A percentile compares a stretch with the other conserved stretches of the same genome.
These are phyloP conservation scores for Mycena floridula DNA, from an alignment of 768 basidiomycete genomes.

Conservation along the genomic window DNA sequence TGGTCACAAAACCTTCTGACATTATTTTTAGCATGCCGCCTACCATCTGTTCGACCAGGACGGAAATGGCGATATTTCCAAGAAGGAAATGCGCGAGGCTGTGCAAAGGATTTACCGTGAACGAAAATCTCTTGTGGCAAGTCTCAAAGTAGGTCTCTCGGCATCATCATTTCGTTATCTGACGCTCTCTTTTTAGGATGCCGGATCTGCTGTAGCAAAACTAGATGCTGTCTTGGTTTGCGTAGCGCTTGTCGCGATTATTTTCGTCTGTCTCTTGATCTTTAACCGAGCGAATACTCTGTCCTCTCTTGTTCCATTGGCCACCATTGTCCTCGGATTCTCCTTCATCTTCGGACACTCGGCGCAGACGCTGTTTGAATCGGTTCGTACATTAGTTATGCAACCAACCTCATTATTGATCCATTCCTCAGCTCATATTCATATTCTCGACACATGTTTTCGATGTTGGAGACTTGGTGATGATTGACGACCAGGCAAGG, in stretches of 20 bases:
- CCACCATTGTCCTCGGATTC: slow-evolving; percentile 76
- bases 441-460: slow-evolving; percentile 85
- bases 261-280: slow-evolving; percentile 70
- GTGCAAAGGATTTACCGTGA: slow-evolving; percentile 78
- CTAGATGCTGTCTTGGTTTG: slow-evolving; percentile 68
- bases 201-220: slow-evolving; percentile 68
- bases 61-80: slow-evolving; percentile 76
- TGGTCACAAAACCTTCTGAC: not conserved
- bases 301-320: slow-evolving; percentile 70
- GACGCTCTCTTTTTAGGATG: slow-evolving; percentile 39
- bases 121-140: slow-evolving; percentile 62
- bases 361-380: slow-evolving; percentile 74
- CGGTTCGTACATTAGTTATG: slow-evolving; percentile 32
- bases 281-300: slow-evolving; percentile 65
- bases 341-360: slow-evolving; percentile 84
- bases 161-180: slow-evolving; percentile 3
- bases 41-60: slow-evolving; percentile 75
- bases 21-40: slow-evolving; percentile 45
- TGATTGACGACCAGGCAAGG: slow-evolving; percentile 75
- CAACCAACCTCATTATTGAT: not conserved
- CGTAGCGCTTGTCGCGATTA: slow-evolving; percentile 48
- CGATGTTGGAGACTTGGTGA: slow-evolving; percentile 75
- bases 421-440: slow-evolving; percentile 57
- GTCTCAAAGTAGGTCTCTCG: slow-evolving; percentile 49
- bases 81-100: slow-evolving; percentile 75